Base-by-base conservation (phyloP, 306 rosid species). In the Betula pendula region DNA sequence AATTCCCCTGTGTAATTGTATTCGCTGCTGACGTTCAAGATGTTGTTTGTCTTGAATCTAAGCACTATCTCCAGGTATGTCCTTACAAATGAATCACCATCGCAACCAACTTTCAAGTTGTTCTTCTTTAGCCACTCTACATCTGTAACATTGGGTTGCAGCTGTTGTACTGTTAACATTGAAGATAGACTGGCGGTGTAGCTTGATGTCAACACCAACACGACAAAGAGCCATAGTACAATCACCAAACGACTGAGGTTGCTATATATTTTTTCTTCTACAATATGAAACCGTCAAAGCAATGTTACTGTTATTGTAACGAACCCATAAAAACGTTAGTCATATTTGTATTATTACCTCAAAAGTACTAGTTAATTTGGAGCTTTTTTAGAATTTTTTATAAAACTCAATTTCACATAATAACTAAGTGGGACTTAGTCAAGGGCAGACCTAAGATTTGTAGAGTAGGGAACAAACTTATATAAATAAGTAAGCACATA, bases 151-250 rank as follows among this genome's bases (percentile, higher is more conserved):
- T 31, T 31, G 6, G 83, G 77, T 78, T 22, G 22, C 42, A 87
- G 65, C 43, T 82, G 78, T 69, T 82, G 83, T 15, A 90, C 87
- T 2, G 93, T 90, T 35, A 90, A 89, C 83, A 88, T 84, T 35
- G 96, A 90, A 76, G 96, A 88, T 13, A 90, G 87, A 78, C 88
- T 88, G 10, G 93, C 93, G 1, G 93, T 90, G 88, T 90, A 90
- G 81, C 93, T 87, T 27, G 96, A 87, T 77, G 52, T 84, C 38
- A 90, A 79, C 51, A 85, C 73, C 55, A 87, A 70, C 43, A 88
- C 96, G 45, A 90, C 79, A 76, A 88, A 85, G 3, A 90, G 80
- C 96, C 96, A 90, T 44, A 87, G 72, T 27, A 44, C 60, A 82
- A 87, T 84, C 67, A 87, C 93, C 56, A 85, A 71, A 0, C 87